Base-by-base conservation (phyloP, 2,329 filamentous ascomycete species). In the Aspergillus sp. region DNA sequence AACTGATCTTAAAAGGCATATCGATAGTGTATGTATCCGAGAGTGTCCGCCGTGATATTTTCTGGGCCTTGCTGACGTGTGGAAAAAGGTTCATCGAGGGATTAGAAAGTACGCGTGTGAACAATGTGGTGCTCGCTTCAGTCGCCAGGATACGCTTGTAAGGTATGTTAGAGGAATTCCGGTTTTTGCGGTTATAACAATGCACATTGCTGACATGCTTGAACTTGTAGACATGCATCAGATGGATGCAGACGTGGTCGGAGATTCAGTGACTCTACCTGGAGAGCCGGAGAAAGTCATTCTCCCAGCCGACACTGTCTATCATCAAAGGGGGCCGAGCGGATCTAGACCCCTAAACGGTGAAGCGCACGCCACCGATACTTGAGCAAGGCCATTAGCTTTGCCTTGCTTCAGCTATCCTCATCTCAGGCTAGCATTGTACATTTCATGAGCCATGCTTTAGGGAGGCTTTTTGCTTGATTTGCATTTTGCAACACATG, bases 101-200 rank as follows among this genome's bases (percentile, higher is more conserved):
- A 81, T 87, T 61, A 84, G 86, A 55, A 87, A 87, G 64, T 86
- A 87, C 72, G 80, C 80, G 58, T 96, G 91, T 69, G 82, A 86
- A 59, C 86, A 86, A 59, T 96, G 91, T 69, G 82, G 83, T 33
- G 82, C 85, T 54, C 80, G 83, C 42, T 96, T 96, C 77, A 87
- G 89, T 24, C 83, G 91, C 45, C 92, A 91, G 71, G 91, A 96
- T 68, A 95, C 90, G 1, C 79, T 95, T n/a, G 79, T 86, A 75
- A 88, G 91, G 90, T 91, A 75, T 75, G 81, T 60, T 17, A 44
- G 33, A 11, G 2, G 15, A n/a, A 4, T 12, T 6, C 41, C 24
- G 48, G n/a, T 27, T 5, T 8, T 40, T 45, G 24, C 22, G 44
- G 44, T 34, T 30, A 22, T 34, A 15, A 52, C 11, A 47, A n/a